Base-by-base conservation (phyloP, 495 filamentous ascomycete genomes). In the Penicillium verhagenii region DNA sequence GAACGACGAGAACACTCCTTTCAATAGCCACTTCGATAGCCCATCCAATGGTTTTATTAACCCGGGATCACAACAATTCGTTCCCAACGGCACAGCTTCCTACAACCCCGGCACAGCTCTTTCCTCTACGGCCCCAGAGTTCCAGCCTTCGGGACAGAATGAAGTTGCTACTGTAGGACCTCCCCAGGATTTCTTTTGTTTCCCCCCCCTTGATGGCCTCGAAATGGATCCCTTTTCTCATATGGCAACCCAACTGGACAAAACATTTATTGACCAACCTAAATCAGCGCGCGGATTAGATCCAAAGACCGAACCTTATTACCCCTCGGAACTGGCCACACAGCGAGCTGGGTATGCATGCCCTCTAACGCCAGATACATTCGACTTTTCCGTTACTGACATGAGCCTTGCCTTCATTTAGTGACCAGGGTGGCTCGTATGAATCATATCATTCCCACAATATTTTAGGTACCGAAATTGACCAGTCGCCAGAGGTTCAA, bases 101-200 rank as follows among this genome's bases (percentile, higher is more conserved):
- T 73, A 65, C 29, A 60, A 64, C 9, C 60, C 73, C 0, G 80
- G 82, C 50, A 82, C 85, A 2, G 77, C 82, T 38, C 77, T 94
- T 24, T 92, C 89, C 20, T 87, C 89, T 7, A 76, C 82, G 16
- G 90, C 90, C 6, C 86, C 88, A 1, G 90, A 92, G 54, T 94
- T 90, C 63, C 65, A 72, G 29, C 60, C 64, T 18, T 43, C 67
- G 71, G 60, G 66, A 39, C 67, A 66, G 47, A 72, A 56, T 54
- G 67, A 76, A 52, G 59, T 67, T 59, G 40, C 70, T 61, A 81
- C 79, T 71, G 72, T 76, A 71, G 60, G 75, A 61, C 35, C 50
- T 52, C 58, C 48, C 60, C 65, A 74, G 66, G 69, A 76, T 46
- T 69, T 76, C 11, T 39, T 72, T 46, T 67, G 76, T 29, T 45